Percentiles rank a stretch among this genome's conserved stretches.
Evolutionary conservation across 805 yeast species (phyloP).

Genomic region (Pichia californica): DNA sequence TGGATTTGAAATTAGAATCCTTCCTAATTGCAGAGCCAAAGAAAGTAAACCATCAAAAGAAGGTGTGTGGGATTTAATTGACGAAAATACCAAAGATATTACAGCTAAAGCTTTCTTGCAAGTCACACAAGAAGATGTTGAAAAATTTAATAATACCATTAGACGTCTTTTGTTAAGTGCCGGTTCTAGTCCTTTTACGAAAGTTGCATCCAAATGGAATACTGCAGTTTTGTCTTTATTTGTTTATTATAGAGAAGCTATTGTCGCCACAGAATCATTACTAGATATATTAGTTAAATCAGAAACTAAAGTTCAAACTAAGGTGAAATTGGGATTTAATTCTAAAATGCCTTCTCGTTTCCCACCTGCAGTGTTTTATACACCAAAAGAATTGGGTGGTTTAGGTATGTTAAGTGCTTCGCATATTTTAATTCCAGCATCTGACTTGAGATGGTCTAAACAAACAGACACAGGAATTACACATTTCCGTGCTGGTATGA

Average conservation of each 20-base stretch:
- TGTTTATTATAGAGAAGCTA: slow-evolving; percentile 90
- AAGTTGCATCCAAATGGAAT: slow-evolving; percentile 94
- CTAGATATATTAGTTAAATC: slow-evolving; percentile 80
- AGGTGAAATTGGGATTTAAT: slow-evolving; percentile 90
- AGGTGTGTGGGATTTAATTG: slow-evolving; percentile 85
- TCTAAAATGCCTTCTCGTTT: slow-evolving; percentile 98
- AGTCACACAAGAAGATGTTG: slow-evolving; percentile 76
- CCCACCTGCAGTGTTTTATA: slow-evolving; percentile 97
- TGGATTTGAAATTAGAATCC: slow-evolving; percentile 88
- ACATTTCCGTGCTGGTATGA: slow-evolving; percentile 92
- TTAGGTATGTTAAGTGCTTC: slow-evolving; percentile 97
- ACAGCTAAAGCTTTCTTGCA: slow-evolving; percentile 84
- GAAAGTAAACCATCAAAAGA: slow-evolving; percentile 51
- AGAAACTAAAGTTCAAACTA: slow-evolving; percentile 88
- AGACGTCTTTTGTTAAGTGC: slow-evolving; percentile 91
- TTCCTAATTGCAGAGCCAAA: slow-evolving; percentile 61
- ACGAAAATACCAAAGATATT: slow-evolving; percentile 68
- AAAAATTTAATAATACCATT: slow-evolving; percentile 72
- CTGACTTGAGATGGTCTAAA: slow-evolving; percentile 84
- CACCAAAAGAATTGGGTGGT: slow-evolving; percentile 97
- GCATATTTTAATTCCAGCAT: slow-evolving; percentile 88
- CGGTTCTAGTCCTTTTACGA: slow-evolving; percentile 92
- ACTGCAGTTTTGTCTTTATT: slow-evolving; percentile 81
- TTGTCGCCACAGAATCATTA: slow-evolving; percentile 69
- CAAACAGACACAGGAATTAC: slow-evolving; percentile 94